A percentile compares a stretch with the other conserved stretches of the same genome.
Conservation (phyloP, 73 alveolate genomes). For the Halteria grandinella region DNA sequence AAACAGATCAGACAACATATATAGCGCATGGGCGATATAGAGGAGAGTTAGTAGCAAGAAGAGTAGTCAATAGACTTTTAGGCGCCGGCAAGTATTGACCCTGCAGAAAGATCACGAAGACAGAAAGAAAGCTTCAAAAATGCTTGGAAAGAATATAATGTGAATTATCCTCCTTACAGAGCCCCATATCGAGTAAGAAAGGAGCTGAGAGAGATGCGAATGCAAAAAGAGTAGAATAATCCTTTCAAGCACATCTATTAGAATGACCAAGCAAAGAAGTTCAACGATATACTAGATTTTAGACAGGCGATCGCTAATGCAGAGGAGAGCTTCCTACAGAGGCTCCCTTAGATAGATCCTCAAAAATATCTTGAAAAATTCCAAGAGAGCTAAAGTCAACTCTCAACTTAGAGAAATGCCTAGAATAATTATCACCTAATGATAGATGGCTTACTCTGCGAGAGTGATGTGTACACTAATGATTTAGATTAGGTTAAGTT, state of each 20-base stretch:
- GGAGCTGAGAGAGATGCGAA: constrained; percentile 5
- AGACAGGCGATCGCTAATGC: constrained; percentile 2
- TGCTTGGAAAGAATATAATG: constrained; percentile 38
- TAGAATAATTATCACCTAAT: too few relatives aligned
- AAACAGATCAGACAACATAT: constrained; percentile 2
- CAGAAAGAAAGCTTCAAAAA: constrained; percentile 5
- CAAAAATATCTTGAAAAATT: background rate
- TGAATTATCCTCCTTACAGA: constrained; percentile 10
- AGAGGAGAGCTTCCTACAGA: constrained; percentile 1
- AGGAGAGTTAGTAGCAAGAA: background rate
- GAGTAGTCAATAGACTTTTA: background rate
- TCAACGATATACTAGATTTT: background rate
- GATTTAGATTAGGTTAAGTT: too few relatives aligned
- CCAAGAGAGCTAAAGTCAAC: background rate
- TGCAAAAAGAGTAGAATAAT: background rate
- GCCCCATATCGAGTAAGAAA: constrained; percentile 11
- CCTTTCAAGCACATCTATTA: background rate
- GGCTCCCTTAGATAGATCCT: constrained; percentile 15
- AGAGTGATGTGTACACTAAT: too few relatives aligned
- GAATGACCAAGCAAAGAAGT: background rate
- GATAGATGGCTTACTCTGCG: too few relatives aligned
- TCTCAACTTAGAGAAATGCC: too few relatives aligned
- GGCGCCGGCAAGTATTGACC: background rate
- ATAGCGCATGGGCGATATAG: background rate
- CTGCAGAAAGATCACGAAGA: background rate